A percentile compares a stretch with the other conserved stretches of the same genome.
These are phyloP conservation scores for Albifimbria verrucaria DNA, from an alignment of 2,329 filamentous ascomycete species.

Conservation along the genomic window DNA sequence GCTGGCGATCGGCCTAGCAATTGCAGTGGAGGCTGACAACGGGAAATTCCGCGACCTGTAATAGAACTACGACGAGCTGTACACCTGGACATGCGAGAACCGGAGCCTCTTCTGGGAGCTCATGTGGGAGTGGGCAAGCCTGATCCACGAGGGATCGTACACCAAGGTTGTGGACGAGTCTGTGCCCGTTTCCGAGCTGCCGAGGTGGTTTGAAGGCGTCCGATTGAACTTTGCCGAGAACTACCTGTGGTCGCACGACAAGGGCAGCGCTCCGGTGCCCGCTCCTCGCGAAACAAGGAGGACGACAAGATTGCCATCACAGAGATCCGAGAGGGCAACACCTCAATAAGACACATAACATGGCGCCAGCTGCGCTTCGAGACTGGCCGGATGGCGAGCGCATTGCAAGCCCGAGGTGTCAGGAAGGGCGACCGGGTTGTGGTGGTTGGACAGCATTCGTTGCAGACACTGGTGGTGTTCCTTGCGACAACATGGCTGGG, in stretches of 20 bases:
- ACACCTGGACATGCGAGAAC: slow-evolving; percentile 63
- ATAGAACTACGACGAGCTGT: slow-evolving; percentile 43
- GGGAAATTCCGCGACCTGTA: slow-evolving; percentile 59
- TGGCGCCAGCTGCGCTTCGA: slow-evolving; percentile 64
- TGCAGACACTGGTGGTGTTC: slow-evolving; percentile 71
- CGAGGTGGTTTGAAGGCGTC: slow-evolving; percentile 74
- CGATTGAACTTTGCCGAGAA: slow-evolving; percentile 79
- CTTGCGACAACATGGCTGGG: slow-evolving; percentile 69
- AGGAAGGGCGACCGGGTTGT: slow-evolving; percentile 71
- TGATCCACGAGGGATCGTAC: slow-evolving; percentile 62
- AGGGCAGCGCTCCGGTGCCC: slow-evolving; percentile 35
- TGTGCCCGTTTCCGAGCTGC: slow-evolving; percentile 66
- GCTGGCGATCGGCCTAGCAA: no score
- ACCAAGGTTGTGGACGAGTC: slow-evolving; percentile 64
- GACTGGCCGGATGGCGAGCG: slow-evolving; percentile 59
- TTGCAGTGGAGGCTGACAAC: not conserved
- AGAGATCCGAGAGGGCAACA: slow-evolving; percentile 67
- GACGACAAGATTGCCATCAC: slow-evolving; percentile 68
- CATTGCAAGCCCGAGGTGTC: slow-evolving; percentile 65
- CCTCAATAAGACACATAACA: slow-evolving; percentile 53
- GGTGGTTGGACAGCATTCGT: slow-evolving; percentile 69
- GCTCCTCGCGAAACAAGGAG: slow-evolving; percentile 61
- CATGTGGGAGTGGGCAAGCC: slow-evolving; percentile 55
- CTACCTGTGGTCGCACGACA: slow-evolving; percentile 58
- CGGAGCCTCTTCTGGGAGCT: slow-evolving; percentile 64